Percentiles rank a stretch among this genome's conserved stretches.
Evolutionary conservation across 1,139 yeast species (phyloP).

Genomic region (Candida tetrigidarum): DNA sequence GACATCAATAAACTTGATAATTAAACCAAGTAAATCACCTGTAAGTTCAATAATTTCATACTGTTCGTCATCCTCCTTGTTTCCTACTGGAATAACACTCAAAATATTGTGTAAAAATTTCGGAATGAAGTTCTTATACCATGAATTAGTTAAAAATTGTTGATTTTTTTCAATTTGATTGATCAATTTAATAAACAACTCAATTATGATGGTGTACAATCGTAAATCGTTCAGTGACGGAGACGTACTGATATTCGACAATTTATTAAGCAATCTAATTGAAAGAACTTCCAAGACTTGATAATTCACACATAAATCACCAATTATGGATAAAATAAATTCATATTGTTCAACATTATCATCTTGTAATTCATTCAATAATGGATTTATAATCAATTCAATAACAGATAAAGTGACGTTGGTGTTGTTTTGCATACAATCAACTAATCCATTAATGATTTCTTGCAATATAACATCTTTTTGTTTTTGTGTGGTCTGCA

Average conservation of each 20-base stretch:
- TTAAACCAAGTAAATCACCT: constrained; percentile 41
- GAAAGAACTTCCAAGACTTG: constrained; percentile 54
- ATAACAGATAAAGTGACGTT: constrained; percentile 17
- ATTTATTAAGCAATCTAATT: constrained; percentile 52
- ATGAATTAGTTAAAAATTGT: constrained; percentile 46
- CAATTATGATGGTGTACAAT: constrained; percentile 25
- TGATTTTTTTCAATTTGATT: constrained; percentile 25
- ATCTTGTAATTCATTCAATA: constrained; percentile 63
- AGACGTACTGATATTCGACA: constrained; percentile 24
- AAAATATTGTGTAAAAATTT: constrained; percentile 25
- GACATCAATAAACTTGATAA: constrained; percentile 40
- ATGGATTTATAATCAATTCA: constrained; percentile 54
- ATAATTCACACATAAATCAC: constrained; percentile 47
- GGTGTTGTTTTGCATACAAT: constrained; percentile 35
- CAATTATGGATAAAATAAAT: constrained; percentile 47
- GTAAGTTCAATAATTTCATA: constrained; percentile 31
- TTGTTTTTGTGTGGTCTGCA: constrained; percentile 47
- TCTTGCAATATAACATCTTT: constrained; percentile 36
- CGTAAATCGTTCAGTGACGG: constrained; percentile 15
- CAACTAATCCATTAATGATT: constrained; percentile 55
- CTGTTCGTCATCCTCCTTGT: constrained; percentile 13
- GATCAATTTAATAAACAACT: constrained; percentile 27
- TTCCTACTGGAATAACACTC: constrained; percentile 15
- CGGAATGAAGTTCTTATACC: constrained; percentile 45
- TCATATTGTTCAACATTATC: constrained; percentile 32